A percentile compares a stretch with the other conserved stretches of the same genome.
Conservation (phyloP, 208 protist genomes). For the Tritrichomonas musculus region DNA sequence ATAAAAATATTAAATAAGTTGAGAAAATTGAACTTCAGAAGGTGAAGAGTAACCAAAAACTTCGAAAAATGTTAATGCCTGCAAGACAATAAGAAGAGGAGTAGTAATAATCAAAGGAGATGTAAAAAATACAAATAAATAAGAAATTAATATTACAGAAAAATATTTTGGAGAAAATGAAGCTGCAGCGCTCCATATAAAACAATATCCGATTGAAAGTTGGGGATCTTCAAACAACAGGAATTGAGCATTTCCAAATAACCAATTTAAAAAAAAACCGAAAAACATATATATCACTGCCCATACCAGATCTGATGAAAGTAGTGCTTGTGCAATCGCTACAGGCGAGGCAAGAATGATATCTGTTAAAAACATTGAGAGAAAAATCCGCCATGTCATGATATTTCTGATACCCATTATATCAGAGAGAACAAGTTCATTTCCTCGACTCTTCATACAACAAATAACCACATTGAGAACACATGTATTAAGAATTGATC, state of each 20-base stretch:
- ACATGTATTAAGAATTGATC: not conserved
- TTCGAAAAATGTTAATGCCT: not conserved
- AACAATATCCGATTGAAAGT: not conserved
- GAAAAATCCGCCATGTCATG: not conserved
- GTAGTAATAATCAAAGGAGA: not conserved
- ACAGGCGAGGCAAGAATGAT: not conserved
- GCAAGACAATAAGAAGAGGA: not conserved
- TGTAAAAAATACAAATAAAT: not conserved
- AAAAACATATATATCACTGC: not conserved
- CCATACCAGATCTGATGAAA: not conserved
- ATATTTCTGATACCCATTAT: not conserved
- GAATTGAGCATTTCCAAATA: not conserved
- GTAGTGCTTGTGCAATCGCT: not conserved
- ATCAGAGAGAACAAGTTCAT: not conserved
- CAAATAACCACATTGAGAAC: not conserved
- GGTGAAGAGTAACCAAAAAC: not conserved
- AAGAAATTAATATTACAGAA: not conserved
- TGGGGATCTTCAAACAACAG: not conserved
- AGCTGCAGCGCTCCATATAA: not conserved
- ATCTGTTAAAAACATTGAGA: no score
- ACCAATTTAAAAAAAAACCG: conserved; percentile 4
- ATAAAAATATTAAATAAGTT: no score
- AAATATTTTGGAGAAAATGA: not conserved
- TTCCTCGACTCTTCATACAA: not conserved
- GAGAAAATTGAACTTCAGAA: not conserved